A percentile compares a stretch with the other conserved stretches of the same genome.
Conservation (phyloP, 75 land plant genomes). For the Adiantum capillusveneris region DNA sequence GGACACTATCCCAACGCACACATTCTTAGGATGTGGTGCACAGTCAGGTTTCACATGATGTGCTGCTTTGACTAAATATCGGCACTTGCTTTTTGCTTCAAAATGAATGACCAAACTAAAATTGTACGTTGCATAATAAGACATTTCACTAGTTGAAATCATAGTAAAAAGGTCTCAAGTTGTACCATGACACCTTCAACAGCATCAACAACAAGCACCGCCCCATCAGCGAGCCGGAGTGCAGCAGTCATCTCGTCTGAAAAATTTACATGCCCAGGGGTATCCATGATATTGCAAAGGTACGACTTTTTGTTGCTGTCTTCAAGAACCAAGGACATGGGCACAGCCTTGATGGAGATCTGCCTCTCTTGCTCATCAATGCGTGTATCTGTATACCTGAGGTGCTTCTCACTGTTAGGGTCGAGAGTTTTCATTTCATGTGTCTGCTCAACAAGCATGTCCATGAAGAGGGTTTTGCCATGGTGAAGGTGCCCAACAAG, state of each 20-base stretch:
- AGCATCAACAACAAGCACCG: constrained; percentile 94
- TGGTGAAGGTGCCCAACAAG: constrained; percentile 90
- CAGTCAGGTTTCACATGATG: too few relatives aligned
- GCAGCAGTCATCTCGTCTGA: constrained; percentile 99
- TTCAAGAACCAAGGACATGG: constrained; percentile 94
- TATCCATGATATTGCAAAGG: constrained; percentile 92
- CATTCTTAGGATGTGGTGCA: too few relatives aligned
- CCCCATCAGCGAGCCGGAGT: constrained; percentile 94
- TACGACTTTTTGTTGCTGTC: constrained; percentile 86
- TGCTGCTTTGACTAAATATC: not conserved
- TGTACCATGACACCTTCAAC: constrained; percentile 97
- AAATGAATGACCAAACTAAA: too few relatives aligned
- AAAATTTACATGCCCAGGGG: constrained; percentile 97
- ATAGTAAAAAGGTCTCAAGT: too few relatives aligned
- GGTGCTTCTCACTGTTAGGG: constrained; percentile 70
- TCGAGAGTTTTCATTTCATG: constrained; percentile 83
- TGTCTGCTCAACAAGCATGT: constrained; percentile 95
- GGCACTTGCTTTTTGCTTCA: not conserved
- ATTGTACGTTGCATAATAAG: too few relatives aligned
- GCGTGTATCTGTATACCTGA: constrained; percentile 92
- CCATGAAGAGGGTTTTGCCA: constrained; percentile 95
- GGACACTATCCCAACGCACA: too few relatives aligned
- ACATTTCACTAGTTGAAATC: too few relatives aligned
- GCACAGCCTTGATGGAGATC: constrained; percentile 92
- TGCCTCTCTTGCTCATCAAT: constrained; percentile 95